These are phyloP conservation scores for Globisporangium apiculatum DNA, from an alignment of 352 stramenopile species.

Conservation along the genomic window DNA sequence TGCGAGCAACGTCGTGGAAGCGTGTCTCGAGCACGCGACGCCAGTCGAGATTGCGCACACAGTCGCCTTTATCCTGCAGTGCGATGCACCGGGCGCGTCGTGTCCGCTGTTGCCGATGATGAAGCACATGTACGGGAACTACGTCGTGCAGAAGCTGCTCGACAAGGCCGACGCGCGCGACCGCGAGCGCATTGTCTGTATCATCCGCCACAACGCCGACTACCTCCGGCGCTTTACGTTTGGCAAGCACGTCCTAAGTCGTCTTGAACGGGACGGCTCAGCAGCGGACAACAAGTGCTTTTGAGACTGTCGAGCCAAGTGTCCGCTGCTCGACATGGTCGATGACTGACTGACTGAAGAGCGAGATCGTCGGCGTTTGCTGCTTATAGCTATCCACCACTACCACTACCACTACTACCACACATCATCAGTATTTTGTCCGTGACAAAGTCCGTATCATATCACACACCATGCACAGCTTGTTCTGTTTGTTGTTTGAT, in stretches of 20 bases:
- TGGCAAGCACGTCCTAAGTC: slow-evolving; percentile 89
- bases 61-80: slow-evolving; percentile 72
- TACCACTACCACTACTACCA: background rate
- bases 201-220: slow-evolving; percentile 86
- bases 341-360: background rate
- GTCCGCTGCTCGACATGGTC: background rate
- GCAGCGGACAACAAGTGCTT: too few species aligned
- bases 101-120: slow-evolving; percentile 91
- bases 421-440: background rate
- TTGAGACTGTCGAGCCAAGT: background rate
- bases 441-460: background rate
- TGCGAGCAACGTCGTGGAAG: slow-evolving; percentile 95
- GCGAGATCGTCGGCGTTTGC: background rate
- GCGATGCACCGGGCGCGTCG: slow-evolving; percentile 58
- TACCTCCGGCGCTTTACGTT: slow-evolving; percentile 91
- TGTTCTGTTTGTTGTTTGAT: background rate
- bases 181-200: slow-evolving; percentile 83
- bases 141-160: slow-evolving; percentile 95
- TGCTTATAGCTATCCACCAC: background rate
- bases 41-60: slow-evolving; percentile 76
- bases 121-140: slow-evolving; percentile 96
- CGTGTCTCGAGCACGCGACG: slow-evolving; percentile 87
- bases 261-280: slow-evolving; percentile 43
- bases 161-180: slow-evolving; percentile 86
- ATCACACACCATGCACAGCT: background rate